Base-by-base conservation (phyloP, 1,284 basidiomycete genomes). In the Polyporus tsugae region DNA sequence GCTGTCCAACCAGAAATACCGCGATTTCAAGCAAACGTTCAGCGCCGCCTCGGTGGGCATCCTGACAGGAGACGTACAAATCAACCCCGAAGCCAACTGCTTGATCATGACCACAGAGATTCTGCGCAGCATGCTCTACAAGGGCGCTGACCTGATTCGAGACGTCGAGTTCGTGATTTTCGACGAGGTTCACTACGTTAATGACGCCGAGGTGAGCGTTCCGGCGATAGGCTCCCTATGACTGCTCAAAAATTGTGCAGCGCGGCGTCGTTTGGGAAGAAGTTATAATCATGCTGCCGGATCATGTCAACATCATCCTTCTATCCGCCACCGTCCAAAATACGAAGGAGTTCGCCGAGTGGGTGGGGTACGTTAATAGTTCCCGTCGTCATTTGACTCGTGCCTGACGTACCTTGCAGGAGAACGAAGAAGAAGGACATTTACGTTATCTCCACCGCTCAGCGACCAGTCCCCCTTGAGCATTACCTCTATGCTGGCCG, bases 121-220 rank as follows among this genome's bases (percentile, higher is more conserved):
- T 79, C 80, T 99, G 74, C 88, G 98, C 73, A 98, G 95, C 78
- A 99, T 99, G 98, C 87, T 98, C 39, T 98, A 99, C 84, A 98
- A 98, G 79, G 98, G 98, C 4, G 98, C 98, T 17, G 98, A 99
- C 81, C 85, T 99, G 39, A 99, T 99, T 75, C 90, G 98, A 58
- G 98, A 99, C 80, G 97, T 99, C 58, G 98, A 99, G 79, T 99
- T 99, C 78, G 98, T 99, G 35, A 98, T 99, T 72, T 99, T 99
- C 77, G 98, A 99, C 79, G 98, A 99, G 80, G 98, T 99, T 15
- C 98, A 99, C 82, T 99, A 99, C 80, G 97, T 99, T 67, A 99
- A 99, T 79, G 98, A 99, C 80, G 95, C 96, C 19, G 98, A 99
- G 91, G 96, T 96, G 42, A 67, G 67, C 38, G 84, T 33, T 57